Evolutionary conservation across 1,284 basidiomycete species (phyloP), one percentile per base, ranked within the genome.

Genomic region (Phellinidium pouzarii): DNA sequence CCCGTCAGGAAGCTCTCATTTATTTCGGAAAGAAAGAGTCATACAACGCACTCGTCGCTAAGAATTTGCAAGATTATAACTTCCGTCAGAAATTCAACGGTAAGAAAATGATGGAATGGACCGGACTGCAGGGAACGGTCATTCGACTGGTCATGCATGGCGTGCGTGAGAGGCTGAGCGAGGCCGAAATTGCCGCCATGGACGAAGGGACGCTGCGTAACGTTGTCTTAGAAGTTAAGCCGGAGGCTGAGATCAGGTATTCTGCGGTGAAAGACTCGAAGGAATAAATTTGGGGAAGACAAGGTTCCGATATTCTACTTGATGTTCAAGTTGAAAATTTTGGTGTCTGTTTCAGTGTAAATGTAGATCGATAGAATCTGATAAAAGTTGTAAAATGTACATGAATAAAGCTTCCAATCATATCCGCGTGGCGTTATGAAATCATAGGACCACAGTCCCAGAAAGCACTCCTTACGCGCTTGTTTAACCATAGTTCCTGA

Each of bases 21-120:
- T 69, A 69, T 59, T 87, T 85, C 59, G 70, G 72, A 5, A 80
- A 78, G 62, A 72, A 72, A 59, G 65, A 70, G 14, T 73, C 76
- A 56, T 75, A 75, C 59, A 73, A 79, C 31, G 64, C 64, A 19
- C 56, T 74, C 23, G 58, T 65, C 3, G 57, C 60, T 19, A 65
- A 67, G 38, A 66, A 68, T 27, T 55, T 60, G 2, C 61, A 59
- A 19, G 70, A 67, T 54, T 26, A 26, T 4, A 43, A 34, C 14
- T 6, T 52, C 7, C 54, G 54, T 37, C 41, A 50, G 1, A 52
- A 52, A 27, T 57, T 59, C 47, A 57, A 51, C 29, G 58, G 58
- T 0, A 38, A 34, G 12, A 46, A 52, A 14, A 53, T 59, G 0
- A 59, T 55, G 48, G 49, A 50, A 40, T 57, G 55, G 58, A 59